Percentiles rank a stretch among this genome's conserved stretches.
These are phyloP conservation scores for Colletotrichum tanaceti DNA, from an alignment of 2,329 filamentous ascomycete genomes.

Conservation along the genomic window DNA sequence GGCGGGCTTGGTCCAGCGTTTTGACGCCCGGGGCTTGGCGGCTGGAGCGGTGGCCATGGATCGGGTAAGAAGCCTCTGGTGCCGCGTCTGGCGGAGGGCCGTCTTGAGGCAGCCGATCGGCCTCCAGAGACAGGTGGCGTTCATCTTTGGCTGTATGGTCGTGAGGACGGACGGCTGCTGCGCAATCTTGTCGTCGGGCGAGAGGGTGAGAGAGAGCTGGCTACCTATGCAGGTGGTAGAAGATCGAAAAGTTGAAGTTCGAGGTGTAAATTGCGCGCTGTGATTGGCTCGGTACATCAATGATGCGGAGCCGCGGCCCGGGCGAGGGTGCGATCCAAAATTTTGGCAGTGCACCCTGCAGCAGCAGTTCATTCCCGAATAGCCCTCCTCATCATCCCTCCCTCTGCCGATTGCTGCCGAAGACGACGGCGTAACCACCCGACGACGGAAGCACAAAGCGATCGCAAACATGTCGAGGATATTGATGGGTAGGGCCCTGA, in stretches of 20 bases:
- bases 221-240: neutral
- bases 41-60: constrained; percentile 60
- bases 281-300: constrained; percentile 53
- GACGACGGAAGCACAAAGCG: neutral
- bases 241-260: constrained; percentile 40
- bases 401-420: constrained; percentile 23
- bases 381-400: neutral
- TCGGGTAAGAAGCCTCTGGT: constrained; percentile 58
- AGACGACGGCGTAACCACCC: constrained; percentile 7
- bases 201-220: constrained; percentile 3
- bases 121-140: constrained; percentile 74
- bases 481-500: constrained; percentile 38
- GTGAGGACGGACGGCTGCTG: neutral
- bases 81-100: constrained; percentile 68
- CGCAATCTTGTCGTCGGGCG: constrained; percentile 13
- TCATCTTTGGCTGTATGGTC: constrained; percentile 57
- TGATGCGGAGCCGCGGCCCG: constrained; percentile 37
- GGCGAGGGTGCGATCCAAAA: constrained; percentile 24
- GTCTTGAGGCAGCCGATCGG: constrained; percentile 78
- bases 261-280: constrained; percentile 37
- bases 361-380: constrained; percentile 1
- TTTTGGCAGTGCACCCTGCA: constrained; percentile 32
- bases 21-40: constrained; percentile 44
- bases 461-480: constrained; percentile 33
- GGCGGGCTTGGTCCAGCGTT: constrained; percentile 43